Evolutionary conservation across 306 rosid genomes (phyloP).

Genomic region (Pueraria montana): DNA sequence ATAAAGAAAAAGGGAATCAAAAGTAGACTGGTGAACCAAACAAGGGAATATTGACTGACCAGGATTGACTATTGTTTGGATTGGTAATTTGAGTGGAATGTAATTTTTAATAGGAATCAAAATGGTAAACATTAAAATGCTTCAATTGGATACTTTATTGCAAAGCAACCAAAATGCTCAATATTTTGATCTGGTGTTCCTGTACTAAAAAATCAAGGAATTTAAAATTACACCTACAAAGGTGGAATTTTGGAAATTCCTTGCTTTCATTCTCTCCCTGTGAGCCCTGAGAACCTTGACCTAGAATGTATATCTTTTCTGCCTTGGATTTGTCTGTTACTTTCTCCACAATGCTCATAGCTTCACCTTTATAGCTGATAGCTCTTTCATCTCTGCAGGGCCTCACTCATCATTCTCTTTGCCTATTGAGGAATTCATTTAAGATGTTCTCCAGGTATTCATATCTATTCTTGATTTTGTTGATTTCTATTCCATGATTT

Average conservation of each 20-base stretch:
- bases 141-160: background rate
- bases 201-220: slow-evolving; percentile 13
- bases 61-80: background rate
- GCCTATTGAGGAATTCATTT: slow-evolving; percentile 24
- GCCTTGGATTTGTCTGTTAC: background rate
- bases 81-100: background rate
- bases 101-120: slow-evolving; percentile 21
- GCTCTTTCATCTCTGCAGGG: slow-evolving; percentile 2
- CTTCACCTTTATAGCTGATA: slow-evolving; percentile 19
- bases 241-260: background rate
- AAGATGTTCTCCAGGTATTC: slow-evolving; percentile 34
- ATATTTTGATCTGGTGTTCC: slow-evolving; percentile 2
- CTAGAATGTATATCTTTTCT: background rate
- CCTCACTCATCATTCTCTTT: background rate
- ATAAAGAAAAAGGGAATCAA: background rate
- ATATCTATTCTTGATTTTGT: slow-evolving; percentile 10
- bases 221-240: background rate
- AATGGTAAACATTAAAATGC: background rate
- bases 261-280: slow-evolving; percentile 12
- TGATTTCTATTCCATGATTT: background rate
- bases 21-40: background rate
- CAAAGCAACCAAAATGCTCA: background rate
- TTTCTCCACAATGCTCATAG: background rate
- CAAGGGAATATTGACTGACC: slow-evolving; percentile 14
- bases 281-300: background rate